Evolutionary conservation across 1,139 yeast genomes (phyloP).

Genomic region (Kluyveromyces sp.): DNA sequence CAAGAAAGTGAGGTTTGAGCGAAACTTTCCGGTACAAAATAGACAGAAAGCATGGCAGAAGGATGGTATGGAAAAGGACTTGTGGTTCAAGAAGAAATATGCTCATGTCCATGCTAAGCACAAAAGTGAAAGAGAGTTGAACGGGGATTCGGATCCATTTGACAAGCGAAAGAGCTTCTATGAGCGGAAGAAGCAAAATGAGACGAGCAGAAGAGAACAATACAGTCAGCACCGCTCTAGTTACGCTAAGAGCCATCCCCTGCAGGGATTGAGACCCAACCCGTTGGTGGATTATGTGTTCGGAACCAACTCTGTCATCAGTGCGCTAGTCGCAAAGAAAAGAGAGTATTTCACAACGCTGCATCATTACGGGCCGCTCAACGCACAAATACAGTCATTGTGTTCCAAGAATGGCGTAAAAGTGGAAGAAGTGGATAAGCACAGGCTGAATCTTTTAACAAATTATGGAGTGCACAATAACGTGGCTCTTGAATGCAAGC

Average conservation of each 20-base stretch:
- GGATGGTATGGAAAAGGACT: constrained; percentile 45
- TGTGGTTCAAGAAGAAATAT: constrained; percentile 47
- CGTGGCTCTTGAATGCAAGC: constrained; percentile 61
- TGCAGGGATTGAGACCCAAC: constrained; percentile 21
- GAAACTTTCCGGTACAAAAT: constrained; percentile 38
- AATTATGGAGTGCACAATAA: constrained; percentile 79
- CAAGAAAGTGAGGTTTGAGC: constrained; percentile 32
- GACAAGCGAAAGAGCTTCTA: constrained; percentile 17
- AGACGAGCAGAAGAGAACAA: constrained; percentile 10
- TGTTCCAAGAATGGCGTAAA: constrained; percentile 44
- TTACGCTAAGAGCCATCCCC: constrained; percentile 14
- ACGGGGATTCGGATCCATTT: constrained; percentile 13
- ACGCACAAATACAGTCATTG: constrained; percentile 37
- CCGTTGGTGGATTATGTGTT: constrained; percentile 63
- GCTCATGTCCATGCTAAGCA: constrained; percentile 53
- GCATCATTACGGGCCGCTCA: constrained; percentile 40
- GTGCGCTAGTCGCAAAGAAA: constrained; percentile 55
- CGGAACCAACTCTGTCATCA: constrained; percentile 70
- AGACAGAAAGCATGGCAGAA: constrained; percentile 53
- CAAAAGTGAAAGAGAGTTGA: constrained; percentile 21
- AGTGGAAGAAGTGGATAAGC: constrained; percentile 42
- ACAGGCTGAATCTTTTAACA: constrained; percentile 54
- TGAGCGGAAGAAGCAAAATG: constrained; percentile 13
- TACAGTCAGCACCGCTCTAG: constrained; percentile 15
- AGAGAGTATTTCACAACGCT: constrained; percentile 49